Evolutionary conservation across 2,329 filamentous ascomycete species (phyloP), one percentile per base, ranked within the genome.

Genomic region (Metarhizium guizhouense): DNA sequence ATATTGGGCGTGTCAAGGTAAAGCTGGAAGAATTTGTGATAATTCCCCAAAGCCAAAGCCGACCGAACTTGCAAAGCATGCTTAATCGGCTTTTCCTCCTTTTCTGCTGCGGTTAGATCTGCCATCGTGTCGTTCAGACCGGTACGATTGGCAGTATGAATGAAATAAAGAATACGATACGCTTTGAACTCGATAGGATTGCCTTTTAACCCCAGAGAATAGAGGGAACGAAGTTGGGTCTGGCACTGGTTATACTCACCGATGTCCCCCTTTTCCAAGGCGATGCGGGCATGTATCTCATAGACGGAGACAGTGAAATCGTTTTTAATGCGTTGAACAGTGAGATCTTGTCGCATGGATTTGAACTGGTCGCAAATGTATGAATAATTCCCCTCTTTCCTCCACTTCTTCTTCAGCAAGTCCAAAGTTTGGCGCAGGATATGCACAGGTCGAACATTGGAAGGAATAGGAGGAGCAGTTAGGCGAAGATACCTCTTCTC

Each of bases 161-260:
- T 94, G 78, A 96, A 95, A 83, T 99, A 99, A 70, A 99, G 81
- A 75, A 99, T 96, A 83, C 94, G 93, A 80, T 99, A 99, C 61
- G 93, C 94, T 83, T 94, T 94, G 76, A 99, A 99, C 74, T 99
- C 94, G 76, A 89, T 86, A 68, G 89, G 85, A 72, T 92, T 91
- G 66, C 93, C 94, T 68, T 90, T 90, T 70, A 96, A 77, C 63
- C 89, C 88, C 76, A 90, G 83, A 71, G 84, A 83, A 75, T 99
- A 97, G 67, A 99, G 78, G 62, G 88, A 90, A 73, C 90, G 90
- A 69, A 99, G 80, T 77, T 99, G 94, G 67, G 94, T 97, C 79
- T 99, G 94, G 75, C 94, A 99, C 82, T 99, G 94, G 79, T 99
- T 99, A 94, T 99, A 99, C 94, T 99, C 94, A 99, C 94, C 93